Conservation (phyloP, 2,329 filamentous ascomycete species). For the Lachnellula arida region DNA sequence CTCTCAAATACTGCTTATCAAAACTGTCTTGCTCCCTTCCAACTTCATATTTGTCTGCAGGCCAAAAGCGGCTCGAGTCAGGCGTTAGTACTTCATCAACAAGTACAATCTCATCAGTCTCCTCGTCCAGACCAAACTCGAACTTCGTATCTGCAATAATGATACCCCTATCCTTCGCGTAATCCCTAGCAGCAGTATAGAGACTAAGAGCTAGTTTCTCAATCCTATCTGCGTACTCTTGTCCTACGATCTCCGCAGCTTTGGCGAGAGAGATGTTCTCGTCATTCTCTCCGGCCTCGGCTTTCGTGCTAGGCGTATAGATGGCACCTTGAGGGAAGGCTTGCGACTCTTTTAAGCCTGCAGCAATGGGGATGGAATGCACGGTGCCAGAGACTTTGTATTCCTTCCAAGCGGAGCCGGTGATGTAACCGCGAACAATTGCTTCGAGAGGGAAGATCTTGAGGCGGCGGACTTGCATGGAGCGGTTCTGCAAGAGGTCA, state of each 20-base stretch:
- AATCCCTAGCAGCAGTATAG: conserved; percentile 52
- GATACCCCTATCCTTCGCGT: conserved; percentile 55
- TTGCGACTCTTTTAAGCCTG: conserved; percentile 57
- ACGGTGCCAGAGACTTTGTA: conserved; percentile 61
- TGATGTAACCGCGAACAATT: conserved; percentile 70
- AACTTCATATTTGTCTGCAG: conserved; percentile 63
- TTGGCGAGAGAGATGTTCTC: conserved; percentile 63
- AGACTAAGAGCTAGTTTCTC: conserved; percentile 54
- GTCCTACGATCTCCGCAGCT: conserved; percentile 45
- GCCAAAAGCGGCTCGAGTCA: conserved; percentile 84
- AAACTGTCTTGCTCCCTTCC: conserved; percentile 77
- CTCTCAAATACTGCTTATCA: conserved; percentile 79
- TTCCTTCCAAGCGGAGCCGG: conserved; percentile 67
- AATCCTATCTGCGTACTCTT: conserved; percentile 53
- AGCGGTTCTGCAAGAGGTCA: conserved; percentile 46
- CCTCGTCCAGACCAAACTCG: conserved; percentile 62
- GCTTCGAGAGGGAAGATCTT: conserved; percentile 64
- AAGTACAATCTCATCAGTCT: conserved; percentile 58
- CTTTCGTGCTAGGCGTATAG: conserved; percentile 66
- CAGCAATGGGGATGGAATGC: conserved; percentile 55
- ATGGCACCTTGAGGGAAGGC: conserved; percentile 54
- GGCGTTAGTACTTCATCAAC: conserved; percentile 74
- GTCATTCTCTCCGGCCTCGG: conserved; percentile 61
- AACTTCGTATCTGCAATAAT: conserved; percentile 74
- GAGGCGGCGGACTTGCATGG: conserved; percentile 61